A percentile compares a stretch with the other conserved stretches of the same genome.
Conservation (phyloP, 2,329 filamentous ascomycete genomes). For the Calycina herbarum region DNA sequence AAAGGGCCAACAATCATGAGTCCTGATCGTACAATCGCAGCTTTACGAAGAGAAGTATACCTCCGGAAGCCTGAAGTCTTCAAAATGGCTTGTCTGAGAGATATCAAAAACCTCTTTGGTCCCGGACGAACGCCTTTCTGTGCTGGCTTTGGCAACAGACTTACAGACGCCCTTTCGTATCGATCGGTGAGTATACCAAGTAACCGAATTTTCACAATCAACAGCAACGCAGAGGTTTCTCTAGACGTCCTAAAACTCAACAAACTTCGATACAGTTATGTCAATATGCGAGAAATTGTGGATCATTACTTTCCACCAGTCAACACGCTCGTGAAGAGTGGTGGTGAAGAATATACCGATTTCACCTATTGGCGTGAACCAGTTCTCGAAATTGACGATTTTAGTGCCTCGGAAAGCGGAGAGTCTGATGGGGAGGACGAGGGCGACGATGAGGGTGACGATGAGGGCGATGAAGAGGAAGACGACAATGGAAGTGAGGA, state of each 20-base stretch:
- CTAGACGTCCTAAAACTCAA: constrained; percentile 87
- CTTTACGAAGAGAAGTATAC: constrained; percentile 87
- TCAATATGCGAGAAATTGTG: constrained; percentile 94
- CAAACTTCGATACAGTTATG: constrained; percentile 94
- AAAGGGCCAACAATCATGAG: constrained; percentile 92
- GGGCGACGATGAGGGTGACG: constrained; percentile 23
- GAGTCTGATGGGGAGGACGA: constrained; percentile 44
- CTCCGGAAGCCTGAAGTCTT: constrained; percentile 96
- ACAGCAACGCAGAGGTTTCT: constrained; percentile 93
- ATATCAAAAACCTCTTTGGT: constrained; percentile 87
- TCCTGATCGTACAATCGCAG: constrained; percentile 92
- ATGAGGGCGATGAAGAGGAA: constrained; percentile 54
- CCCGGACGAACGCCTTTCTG: constrained; percentile 82
- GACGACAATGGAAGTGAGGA: constrained; percentile 48
- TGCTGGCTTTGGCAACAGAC: constrained; percentile 92
- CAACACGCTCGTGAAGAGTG: constrained; percentile 80
- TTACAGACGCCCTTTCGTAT: constrained; percentile 95
- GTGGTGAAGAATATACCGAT: constrained; percentile 93
- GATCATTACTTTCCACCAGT: constrained; percentile 98
- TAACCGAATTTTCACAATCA: constrained; percentile 96
- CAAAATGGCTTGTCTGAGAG: constrained; percentile 97
- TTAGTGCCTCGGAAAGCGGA: constrained; percentile 76
- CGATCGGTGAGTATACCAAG: constrained; percentile 93
- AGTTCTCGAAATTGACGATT: constrained; percentile 82
- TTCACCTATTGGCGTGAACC: constrained; percentile 94